Percentiles rank a stretch among this genome's conserved stretches.
phyloP scores from a whole-genome alignment of 108 stramenopile species.

The Mayamaea pseudoterrestris region DNA sequence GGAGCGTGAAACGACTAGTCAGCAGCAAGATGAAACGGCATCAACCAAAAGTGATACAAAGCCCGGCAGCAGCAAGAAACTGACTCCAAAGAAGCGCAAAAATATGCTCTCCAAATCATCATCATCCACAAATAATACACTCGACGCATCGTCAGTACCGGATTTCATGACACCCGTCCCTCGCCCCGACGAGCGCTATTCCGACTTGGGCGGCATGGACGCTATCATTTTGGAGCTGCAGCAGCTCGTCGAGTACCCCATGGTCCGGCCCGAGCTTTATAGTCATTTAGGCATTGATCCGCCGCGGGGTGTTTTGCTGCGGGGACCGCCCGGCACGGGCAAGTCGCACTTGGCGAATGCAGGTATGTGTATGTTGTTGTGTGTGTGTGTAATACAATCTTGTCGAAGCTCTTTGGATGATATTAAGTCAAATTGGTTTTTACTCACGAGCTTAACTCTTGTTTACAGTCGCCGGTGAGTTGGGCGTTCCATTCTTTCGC shows the following conservation, averaged over 20 bases:
- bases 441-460: too few relatives aligned
- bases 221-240: conserved; percentile 54
- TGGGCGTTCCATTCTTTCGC: conserved; percentile 57
- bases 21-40: conserved; percentile 6
- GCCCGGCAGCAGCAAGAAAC: neutral
- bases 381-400: neutral
- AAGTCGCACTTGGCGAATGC: conserved; percentile 94
- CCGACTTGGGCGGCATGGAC: conserved; percentile 73
- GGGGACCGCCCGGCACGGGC: conserved; percentile 97
- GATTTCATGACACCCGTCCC: conserved; percentile 35
- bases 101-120: neutral
- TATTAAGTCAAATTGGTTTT: too few relatives aligned
- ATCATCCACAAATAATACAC: too few relatives aligned
- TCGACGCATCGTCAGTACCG: conserved; percentile 2
- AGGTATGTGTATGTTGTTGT: conserved; percentile 29
- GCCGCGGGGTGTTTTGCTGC: conserved; percentile 94
- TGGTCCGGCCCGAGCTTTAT: conserved; percentile 95
- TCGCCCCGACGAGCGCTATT: conserved; percentile 74
- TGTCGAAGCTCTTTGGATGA: too few relatives aligned
- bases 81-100: conserved; percentile 1
- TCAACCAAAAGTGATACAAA: neutral
- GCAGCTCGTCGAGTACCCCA: conserved; percentile 87
- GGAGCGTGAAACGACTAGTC: conserved; percentile 13
- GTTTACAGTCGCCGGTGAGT: conserved; percentile 33
- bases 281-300: conserved; percentile 93